Evolutionary conservation across 2,329 filamentous ascomycete species (phyloP).

Genomic region (Scolecobasidium constrictum): DNA sequence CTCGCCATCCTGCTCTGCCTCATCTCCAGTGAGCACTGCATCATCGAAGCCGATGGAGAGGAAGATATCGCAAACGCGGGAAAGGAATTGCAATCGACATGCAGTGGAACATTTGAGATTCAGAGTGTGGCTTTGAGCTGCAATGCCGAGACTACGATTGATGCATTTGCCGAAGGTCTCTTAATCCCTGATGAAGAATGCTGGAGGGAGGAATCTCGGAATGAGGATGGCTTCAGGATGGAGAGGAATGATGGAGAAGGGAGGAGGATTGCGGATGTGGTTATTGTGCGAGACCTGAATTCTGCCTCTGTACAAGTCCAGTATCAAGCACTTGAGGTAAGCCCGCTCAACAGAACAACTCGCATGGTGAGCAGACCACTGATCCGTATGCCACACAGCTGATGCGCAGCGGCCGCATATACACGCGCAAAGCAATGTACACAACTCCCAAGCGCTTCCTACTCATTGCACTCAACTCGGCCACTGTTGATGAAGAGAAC

Average conservation of each 20-base stretch:
- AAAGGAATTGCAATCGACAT: conserved; percentile 46
- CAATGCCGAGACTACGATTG: conserved; percentile 60
- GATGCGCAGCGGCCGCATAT: conserved; percentile 67
- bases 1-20: conserved; percentile 76
- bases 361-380: conserved; percentile 1
- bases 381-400: conserved; percentile 39
- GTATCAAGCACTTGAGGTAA: conserved; percentile 59
- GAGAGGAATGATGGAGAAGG: background rate
- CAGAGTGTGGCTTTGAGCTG: conserved; percentile 62
- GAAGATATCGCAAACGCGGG: conserved; percentile 56
- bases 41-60: conserved; percentile 65
- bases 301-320: conserved; percentile 65
- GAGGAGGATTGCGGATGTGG: conserved; percentile 58
- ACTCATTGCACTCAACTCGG: conserved; percentile 61
- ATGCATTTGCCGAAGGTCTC: conserved; percentile 68
- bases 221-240: conserved; percentile 5
- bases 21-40: conserved; percentile 73
- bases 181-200: conserved; percentile 30
- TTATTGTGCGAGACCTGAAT: conserved; percentile 74
- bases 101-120: conserved; percentile 61
- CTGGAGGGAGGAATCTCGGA: background rate
- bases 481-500: no score
- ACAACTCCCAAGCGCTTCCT: conserved; percentile 68
- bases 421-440: conserved; percentile 63
- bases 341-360: no score